A percentile compares a stretch with the other conserved stretches of the same genome.
These are phyloP conservation scores for Lagenidium giganteum DNA, from an alignment of 352 stramenopile genomes.

Conservation along the genomic window DNA sequence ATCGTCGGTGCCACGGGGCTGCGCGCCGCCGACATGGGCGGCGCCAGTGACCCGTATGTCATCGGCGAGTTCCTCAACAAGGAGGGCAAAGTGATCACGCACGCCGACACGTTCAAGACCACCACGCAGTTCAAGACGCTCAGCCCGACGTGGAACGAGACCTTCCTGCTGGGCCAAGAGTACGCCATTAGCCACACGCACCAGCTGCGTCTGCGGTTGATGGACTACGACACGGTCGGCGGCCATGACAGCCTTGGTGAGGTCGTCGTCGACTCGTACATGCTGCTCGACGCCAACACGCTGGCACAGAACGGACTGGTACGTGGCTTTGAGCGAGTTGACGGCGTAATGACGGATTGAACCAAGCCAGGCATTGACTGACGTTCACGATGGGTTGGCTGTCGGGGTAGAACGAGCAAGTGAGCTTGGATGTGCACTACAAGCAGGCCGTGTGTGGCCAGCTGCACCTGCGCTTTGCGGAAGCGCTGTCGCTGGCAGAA, in stretches of 20 bases:
- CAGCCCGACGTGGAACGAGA: conserved; percentile 40
- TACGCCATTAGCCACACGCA: conserved; percentile 47
- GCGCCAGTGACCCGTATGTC: conserved; percentile 58
- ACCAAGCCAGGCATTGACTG: no score
- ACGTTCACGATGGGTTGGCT: no score
- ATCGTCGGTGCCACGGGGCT: conserved; percentile 50
- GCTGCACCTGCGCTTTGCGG: conserved; percentile 31
- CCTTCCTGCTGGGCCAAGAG: conserved; percentile 39
- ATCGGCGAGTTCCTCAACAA: conserved; percentile 50
- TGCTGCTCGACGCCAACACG: no score
- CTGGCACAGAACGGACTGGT: no score
- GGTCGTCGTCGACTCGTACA: no score
- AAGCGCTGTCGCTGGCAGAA: conserved; percentile 1
- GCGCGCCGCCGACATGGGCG: conserved; percentile 41
- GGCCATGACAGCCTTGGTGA: conserved; percentile 40
- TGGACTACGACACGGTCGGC: conserved; percentile 39
- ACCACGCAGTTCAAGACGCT: conserved; percentile 50
- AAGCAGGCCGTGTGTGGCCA: conserved; percentile 48
- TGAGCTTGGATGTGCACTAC: conserved; percentile 45
- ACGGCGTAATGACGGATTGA: no score
- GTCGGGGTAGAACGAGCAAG: conserved; percentile 61
- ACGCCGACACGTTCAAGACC: conserved; percentile 41
- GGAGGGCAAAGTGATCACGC: conserved; percentile 25
- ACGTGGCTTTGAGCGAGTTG: no score
- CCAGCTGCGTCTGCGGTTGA: conserved; percentile 38